Percentiles rank a stretch among this genome's conserved stretches.
phyloP scores from a whole-genome alignment of 2,329 filamentous ascomycete species.

The Colletotrichum chlorophyti region DNA sequence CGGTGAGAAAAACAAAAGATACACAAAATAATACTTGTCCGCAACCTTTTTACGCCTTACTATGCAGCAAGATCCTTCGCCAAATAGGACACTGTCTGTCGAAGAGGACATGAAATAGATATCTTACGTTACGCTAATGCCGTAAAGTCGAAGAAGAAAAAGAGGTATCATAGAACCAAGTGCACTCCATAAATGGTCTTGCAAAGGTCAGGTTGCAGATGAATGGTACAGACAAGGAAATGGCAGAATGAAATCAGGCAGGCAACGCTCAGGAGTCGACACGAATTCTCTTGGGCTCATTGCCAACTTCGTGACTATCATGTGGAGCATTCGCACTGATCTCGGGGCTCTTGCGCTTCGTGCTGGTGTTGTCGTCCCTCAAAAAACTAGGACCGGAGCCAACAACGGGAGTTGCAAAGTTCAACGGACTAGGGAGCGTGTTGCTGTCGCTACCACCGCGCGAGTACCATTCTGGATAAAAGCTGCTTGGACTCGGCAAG shows the following conservation, averaged over 20 bases:
- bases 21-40: constrained; percentile 13
- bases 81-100: background rate
- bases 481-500: constrained; percentile 87
- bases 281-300: constrained; percentile 61
- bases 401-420: constrained; percentile 83
- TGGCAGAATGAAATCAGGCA: background rate
- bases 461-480: constrained; percentile 92
- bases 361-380: constrained; percentile 56
- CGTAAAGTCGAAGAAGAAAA: constrained; percentile 16
- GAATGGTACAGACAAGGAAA: constrained; percentile 18
- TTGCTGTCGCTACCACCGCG: constrained; percentile 74
- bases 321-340: constrained; percentile 46
- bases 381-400: constrained; percentile 69
- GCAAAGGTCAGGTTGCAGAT: constrained; percentile 17
- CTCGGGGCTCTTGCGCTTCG: constrained; percentile 65
- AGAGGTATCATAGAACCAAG: constrained; percentile 31
- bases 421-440: constrained; percentile 89
- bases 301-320: constrained; percentile 48
- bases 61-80: constrained; percentile 13
- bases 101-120: constrained; percentile 17
- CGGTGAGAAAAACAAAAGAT: background rate
- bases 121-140: constrained; percentile 29
- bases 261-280: constrained; percentile 51
- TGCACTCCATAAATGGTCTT: constrained; percentile 22
- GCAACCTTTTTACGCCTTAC: constrained; percentile 14